Percentiles rank a stretch among this genome's conserved stretches.
Conservation (phyloP, 2,329 filamentous ascomycete species). For the Pseudocercospora macadamiae region DNA sequence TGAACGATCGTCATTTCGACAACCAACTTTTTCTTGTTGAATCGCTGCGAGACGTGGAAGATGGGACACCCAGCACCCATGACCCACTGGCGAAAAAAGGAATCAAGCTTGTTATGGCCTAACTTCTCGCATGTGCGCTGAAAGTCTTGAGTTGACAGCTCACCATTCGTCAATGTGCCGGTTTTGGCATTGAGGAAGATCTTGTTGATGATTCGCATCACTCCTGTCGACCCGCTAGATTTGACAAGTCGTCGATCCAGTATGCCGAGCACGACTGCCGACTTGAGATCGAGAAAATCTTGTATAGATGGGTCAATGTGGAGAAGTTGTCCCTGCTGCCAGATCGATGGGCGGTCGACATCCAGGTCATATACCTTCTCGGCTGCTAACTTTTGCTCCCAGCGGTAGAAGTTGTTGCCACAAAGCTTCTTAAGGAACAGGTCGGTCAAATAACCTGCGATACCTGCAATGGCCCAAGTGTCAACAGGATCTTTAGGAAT, state of each 20-base stretch:
- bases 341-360: conserved; percentile 77
- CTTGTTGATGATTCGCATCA: conserved; percentile 82
- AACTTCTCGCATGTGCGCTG: conserved; percentile 84
- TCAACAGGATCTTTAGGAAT: conserved; percentile 80
- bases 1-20: conserved; percentile 91
- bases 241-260: conserved; percentile 90
- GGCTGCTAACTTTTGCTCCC: conserved; percentile 80
- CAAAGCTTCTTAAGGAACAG: conserved; percentile 87
- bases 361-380: conserved; percentile 83
- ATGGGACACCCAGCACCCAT: conserved; percentile 83
- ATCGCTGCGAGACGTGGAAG: conserved; percentile 82
- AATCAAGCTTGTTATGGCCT: conserved; percentile 81
- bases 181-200: conserved; percentile 85
- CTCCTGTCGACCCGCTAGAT: conserved; percentile 78
- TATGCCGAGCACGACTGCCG: conserved; percentile 88
- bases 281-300: conserved; percentile 89
- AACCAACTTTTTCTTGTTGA: conserved; percentile 96
- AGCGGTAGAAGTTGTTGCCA: conserved; percentile 93
- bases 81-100: conserved; percentile 94
- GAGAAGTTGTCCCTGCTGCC: conserved; percentile 75
- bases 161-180: conserved; percentile 70
- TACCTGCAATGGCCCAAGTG: conserved; percentile 85
- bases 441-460: conserved; percentile 94
- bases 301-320: conserved; percentile 82
- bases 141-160: conserved; percentile 77